Percentiles rank a stretch among this genome's conserved stretches.
Conservation (phyloP, 2,329 filamentous ascomycete genomes). For the Cladosporium sp. region DNA sequence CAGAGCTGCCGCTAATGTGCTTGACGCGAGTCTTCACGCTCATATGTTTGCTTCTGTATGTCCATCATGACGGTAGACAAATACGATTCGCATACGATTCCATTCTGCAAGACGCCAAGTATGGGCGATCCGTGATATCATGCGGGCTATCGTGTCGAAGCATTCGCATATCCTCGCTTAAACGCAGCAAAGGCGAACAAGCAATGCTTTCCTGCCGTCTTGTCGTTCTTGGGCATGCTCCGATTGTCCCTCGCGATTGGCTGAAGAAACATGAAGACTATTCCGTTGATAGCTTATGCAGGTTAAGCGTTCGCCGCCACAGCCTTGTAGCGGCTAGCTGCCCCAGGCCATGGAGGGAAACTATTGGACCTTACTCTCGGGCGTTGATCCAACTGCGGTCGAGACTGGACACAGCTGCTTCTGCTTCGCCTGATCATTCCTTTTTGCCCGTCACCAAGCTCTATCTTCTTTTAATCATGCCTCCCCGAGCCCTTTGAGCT, state of each 20-base stretch:
- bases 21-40: too few relatives aligned
- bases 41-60: too few relatives aligned
- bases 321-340: neutral
- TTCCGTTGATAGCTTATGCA: constrained; percentile 5
- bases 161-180: too few relatives aligned
- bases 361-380: constrained; percentile 11
- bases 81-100: too few relatives aligned
- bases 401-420: neutral
- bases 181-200: too few relatives aligned
- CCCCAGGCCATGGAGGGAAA: neutral
- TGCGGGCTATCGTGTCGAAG: too few relatives aligned
- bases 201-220: neutral
- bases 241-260: neutral
- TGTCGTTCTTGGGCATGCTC: constrained; percentile 4
- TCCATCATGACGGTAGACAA: too few relatives aligned
- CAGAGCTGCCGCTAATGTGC: too few relatives aligned
- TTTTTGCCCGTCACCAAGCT: neutral
- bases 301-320: constrained; percentile 3
- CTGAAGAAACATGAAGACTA: neutral
- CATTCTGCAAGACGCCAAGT: too few relatives aligned
- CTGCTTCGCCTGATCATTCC: neutral
- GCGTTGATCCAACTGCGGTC: constrained; percentile 7
- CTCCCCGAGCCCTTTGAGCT: neutral
- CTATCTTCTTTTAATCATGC: neutral
- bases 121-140: too few relatives aligned